Evolutionary conservation across 179 eudicot species (phyloP).

Genomic region (Camellia oleifera): DNA sequence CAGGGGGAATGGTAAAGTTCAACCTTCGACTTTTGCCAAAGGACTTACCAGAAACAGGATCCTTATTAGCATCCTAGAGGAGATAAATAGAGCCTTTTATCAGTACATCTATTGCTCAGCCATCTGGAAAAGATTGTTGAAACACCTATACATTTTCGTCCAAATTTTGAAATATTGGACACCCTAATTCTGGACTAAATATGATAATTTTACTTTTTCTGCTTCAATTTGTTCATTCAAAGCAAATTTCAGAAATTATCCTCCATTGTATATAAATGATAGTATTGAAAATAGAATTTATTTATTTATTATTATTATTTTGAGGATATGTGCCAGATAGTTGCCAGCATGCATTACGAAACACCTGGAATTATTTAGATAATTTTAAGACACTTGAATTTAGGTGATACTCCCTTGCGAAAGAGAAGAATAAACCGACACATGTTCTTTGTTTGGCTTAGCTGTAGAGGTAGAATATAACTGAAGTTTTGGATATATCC

Average conservation of each 20-base stretch:
- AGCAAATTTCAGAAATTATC: neutral
- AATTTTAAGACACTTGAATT: neutral
- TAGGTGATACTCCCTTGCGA: neutral
- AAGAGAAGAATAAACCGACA: neutral
- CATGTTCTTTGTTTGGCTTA: neutral
- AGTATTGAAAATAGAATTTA: neutral
- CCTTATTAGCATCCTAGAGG: neutral
- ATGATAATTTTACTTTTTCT: neutral
- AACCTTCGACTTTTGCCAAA: conserved; percentile 8
- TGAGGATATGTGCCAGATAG: too few species aligned
- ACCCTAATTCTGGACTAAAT: neutral
- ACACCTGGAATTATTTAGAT: neutral
- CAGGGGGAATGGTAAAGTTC: conserved; percentile 35
- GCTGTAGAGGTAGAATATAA: neutral
- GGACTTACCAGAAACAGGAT: neutral
- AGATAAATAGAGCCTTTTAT: conserved; percentile 1
- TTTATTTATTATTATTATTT: too few species aligned
- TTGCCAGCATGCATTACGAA: too few species aligned
- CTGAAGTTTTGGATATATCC: neutral
- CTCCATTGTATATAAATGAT: neutral
- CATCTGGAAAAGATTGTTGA: neutral
- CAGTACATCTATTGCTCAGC: neutral
- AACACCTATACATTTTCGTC: neutral
- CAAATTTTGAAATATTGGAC: conserved; percentile 5
- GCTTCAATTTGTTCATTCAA: neutral